Evolutionary conservation across 495 filamentous ascomycete species (phyloP), one percentile per base, ranked within the genome.

Genomic region (Penicillium argentinense): DNA sequence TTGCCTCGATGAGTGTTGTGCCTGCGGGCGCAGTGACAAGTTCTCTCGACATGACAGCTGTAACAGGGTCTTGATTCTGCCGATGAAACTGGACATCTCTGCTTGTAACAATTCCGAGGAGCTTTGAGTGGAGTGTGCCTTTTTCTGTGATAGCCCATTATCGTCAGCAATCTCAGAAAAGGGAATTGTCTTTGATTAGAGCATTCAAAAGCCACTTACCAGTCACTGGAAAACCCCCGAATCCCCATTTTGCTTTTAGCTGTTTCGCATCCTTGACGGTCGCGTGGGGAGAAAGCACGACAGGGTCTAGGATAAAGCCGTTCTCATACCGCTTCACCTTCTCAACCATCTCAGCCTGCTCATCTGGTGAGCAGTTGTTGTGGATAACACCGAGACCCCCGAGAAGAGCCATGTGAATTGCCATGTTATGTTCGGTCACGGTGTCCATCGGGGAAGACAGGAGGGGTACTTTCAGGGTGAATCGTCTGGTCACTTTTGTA

Each of bases 261-360:
- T 85, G 83, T 74, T 88, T 92, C 39, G 88, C 91, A 69, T 97
- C 92, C 39, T 81, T 87, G 37, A 97, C 89, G 28, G 92, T 97
- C 30, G 89, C 91, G 40, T 76, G 80, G 24, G 89, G 87, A 59
- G 82, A 84, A 56, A 99, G 85, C 47, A 97, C 91, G 49, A 99
- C 87, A 14, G 93, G 93, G 60, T 99, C 93, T 28, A 89, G 71
- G 63, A 99, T 99, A 76, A 99, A 99, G 46, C 93, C 93, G 68
- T 99, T 99, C 73, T 99, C 93, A 67, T 89, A 99, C 63, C 91
- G 79, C 85, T 99, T 99, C 29, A 99, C 93, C 75, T 99, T 99
- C 55, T 86, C 78, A 42, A 99, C 90, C 95, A 99, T 97, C 74
- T 97, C 91, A 28, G 95, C 93, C 74, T 99, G 93, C 46, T 87